phyloP scores from a whole-genome alignment of 352 stramenopile genomes.

The Halophytophthora batemanensis region DNA sequence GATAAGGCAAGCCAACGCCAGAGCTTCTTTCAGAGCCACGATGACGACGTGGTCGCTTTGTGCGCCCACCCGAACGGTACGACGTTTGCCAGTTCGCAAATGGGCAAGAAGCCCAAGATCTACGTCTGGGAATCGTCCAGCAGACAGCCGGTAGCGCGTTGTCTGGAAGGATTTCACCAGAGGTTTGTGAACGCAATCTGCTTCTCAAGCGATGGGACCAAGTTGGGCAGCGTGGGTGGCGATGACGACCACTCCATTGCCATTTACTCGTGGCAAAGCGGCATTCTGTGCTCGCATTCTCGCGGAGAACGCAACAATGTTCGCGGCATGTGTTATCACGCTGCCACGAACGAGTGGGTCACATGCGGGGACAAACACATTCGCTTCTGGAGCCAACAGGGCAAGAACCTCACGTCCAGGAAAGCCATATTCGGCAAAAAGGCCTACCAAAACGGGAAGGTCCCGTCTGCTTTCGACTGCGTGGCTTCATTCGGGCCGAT shows the following conservation, averaged over 20 bases:
- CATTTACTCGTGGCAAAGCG: conserved; percentile 75
- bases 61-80: conserved; percentile 70
- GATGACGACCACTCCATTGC: conserved; percentile 85
- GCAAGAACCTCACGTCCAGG: conserved; percentile 62
- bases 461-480: conserved; percentile 48
- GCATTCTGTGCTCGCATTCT: conserved; percentile 38
- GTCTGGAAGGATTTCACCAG: conserved; percentile 77
- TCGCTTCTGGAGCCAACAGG: conserved; percentile 76
- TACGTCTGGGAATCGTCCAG: conserved; percentile 66
- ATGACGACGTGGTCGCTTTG: conserved; percentile 85
- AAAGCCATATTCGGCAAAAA: conserved; percentile 67
- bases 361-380: conserved; percentile 72
- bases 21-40: conserved; percentile 63
- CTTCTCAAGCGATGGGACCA: conserved; percentile 69
- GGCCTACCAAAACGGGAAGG: conserved; percentile 48
- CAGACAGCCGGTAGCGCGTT: conserved; percentile 30
- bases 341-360: conserved; percentile 53
- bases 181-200: conserved; percentile 62
- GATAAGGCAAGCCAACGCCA: conserved; percentile 42
- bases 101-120: conserved; percentile 80
- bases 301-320: conserved; percentile 69
- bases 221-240: conserved; percentile 66
- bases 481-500: conserved; percentile 44
- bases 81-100: conserved; percentile 85
- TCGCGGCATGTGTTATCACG: conserved; percentile 43